A percentile compares a stretch with the other conserved stretches of the same genome.
phyloP scores from a whole-genome alignment of 2,329 filamentous ascomycete species.

The Plectosphaerella cucumerina region DNA sequence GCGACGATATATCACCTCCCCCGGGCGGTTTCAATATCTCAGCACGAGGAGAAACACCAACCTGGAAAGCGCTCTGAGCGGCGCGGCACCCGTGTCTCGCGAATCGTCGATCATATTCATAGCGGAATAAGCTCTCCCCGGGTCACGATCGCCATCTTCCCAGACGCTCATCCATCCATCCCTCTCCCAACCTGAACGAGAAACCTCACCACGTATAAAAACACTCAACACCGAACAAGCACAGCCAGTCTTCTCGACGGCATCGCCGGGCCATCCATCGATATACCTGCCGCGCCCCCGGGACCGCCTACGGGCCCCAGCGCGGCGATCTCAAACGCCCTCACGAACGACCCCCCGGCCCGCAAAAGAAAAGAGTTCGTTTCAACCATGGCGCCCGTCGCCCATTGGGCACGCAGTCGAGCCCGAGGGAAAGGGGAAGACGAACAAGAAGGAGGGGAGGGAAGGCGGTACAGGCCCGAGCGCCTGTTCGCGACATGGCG shows the following conservation, averaged over 20 bases:
- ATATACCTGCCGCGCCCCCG: too few relatives aligned
- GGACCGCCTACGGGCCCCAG: too few relatives aligned
- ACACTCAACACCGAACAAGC: too few relatives aligned
- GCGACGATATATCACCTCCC: background rate
- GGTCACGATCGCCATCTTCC: too few relatives aligned
- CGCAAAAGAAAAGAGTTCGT: conserved; percentile 1
- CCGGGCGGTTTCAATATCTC: background rate
- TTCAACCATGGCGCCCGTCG: background rate
- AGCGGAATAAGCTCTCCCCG: too few relatives aligned
- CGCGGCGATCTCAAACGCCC: too few relatives aligned
- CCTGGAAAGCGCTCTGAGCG: background rate
- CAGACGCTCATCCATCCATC: too few relatives aligned
- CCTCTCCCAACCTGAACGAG: too few relatives aligned
- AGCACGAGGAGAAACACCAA: background rate
- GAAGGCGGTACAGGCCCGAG: background rate
- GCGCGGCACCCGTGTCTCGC: background rate
- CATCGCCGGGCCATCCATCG: background rate
- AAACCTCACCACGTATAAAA: too few relatives aligned
- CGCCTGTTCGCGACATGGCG: background rate
- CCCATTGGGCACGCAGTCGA: background rate
- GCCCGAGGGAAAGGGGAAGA: background rate
- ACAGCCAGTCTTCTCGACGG: background rate
- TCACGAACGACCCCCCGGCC: background rate
- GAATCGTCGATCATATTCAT: background rate
- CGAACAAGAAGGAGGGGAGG: background rate